Percentiles rank a stretch among this genome's conserved stretches.
phyloP scores from a whole-genome alignment of 805 yeast species.

The Yarrowia deformans region DNA sequence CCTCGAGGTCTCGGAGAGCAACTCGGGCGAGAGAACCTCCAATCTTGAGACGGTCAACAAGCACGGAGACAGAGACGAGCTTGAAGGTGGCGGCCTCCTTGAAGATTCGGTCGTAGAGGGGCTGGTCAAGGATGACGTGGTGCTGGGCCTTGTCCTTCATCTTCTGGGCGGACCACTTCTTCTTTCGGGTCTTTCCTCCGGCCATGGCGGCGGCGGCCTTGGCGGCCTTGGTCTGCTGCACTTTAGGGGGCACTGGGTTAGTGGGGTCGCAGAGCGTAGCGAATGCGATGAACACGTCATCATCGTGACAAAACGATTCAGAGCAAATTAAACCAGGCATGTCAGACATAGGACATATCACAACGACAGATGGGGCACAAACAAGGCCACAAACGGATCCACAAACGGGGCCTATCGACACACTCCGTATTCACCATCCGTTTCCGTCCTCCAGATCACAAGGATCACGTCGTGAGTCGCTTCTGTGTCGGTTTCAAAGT shows the following conservation, averaged over 20 bases:
- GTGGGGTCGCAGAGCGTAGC: not conserved
- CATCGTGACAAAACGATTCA: no score
- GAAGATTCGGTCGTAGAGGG: slow-evolving; percentile 97
- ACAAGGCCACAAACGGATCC: no score
- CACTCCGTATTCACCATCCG: no score
- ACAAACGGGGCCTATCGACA: no score
- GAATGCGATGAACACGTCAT: no score
- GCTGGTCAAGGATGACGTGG: slow-evolving; percentile 96
- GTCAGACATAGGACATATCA: no score
- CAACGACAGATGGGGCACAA: no score
- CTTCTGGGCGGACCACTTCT: slow-evolving; percentile 99
- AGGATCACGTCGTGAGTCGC: no score
- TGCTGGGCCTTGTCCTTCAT: slow-evolving; percentile 99
- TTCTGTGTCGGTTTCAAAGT: no score
- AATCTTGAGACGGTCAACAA: slow-evolving; percentile 98
- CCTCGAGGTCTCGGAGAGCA: slow-evolving; percentile 95
- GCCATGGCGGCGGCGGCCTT: slow-evolving; percentile 99
- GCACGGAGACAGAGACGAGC: slow-evolving; percentile 95
- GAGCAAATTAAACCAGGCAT: no score
- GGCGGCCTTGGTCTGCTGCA: slow-evolving; percentile 99
- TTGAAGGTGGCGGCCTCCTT: slow-evolving; percentile 99
- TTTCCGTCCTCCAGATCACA: no score
- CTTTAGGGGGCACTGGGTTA: slow-evolving; percentile 93
- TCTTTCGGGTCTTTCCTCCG: slow-evolving; percentile 99
- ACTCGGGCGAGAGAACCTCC: slow-evolving; percentile 99